Percentiles rank a stretch among this genome's conserved stretches.
phyloP scores from a whole-genome alignment of 2,329 filamentous ascomycete species.

The Acrodontium crateriforme region DNA sequence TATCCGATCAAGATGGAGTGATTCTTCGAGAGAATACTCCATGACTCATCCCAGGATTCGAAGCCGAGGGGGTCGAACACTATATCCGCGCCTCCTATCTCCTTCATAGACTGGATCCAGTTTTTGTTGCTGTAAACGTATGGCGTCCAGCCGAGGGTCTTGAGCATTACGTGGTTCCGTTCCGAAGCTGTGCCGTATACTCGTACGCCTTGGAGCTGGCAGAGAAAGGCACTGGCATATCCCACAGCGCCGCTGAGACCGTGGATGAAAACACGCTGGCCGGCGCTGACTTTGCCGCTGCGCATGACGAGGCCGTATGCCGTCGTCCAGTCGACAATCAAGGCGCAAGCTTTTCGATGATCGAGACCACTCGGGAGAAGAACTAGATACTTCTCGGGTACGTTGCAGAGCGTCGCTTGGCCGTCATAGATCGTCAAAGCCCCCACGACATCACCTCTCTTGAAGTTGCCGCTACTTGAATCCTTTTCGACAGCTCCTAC shows the following conservation, averaged over 20 bases:
- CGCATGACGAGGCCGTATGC: conserved; percentile 3
- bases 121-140: conserved; percentile 3
- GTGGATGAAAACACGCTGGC: conserved; percentile 3
- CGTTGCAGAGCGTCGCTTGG: conserved; percentile 2
- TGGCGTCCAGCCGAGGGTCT: conserved; percentile 1
- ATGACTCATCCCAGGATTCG: conserved; percentile 4
- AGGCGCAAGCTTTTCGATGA: conserved; percentile 2
- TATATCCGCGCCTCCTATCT: conserved; percentile 2
- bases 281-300: conserved; percentile 1
- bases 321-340: conserved; percentile 4
- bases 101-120: conserved; percentile 2
- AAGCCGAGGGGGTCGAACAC: conserved; percentile 4
- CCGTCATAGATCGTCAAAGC: conserved; percentile 3
- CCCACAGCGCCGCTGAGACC: conserved; percentile 4
- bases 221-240: conserved; percentile 1
- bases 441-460: conserved; percentile 2
- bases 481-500: conserved; percentile 2
- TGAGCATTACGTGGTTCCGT: conserved; percentile 1
- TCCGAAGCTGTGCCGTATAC: conserved; percentile 3
- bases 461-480: conserved; percentile 1
- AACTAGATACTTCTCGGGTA: conserved; percentile 3
- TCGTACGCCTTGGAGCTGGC: conserved; percentile 2
- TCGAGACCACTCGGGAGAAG: conserved; percentile 2
- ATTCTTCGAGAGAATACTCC: conserved; percentile 1
- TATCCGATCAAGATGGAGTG: conserved; percentile 1